These are phyloP conservation scores for Apiospora koreana DNA, from an alignment of 2,329 filamentous ascomycete genomes.

Conservation along the genomic window DNA sequence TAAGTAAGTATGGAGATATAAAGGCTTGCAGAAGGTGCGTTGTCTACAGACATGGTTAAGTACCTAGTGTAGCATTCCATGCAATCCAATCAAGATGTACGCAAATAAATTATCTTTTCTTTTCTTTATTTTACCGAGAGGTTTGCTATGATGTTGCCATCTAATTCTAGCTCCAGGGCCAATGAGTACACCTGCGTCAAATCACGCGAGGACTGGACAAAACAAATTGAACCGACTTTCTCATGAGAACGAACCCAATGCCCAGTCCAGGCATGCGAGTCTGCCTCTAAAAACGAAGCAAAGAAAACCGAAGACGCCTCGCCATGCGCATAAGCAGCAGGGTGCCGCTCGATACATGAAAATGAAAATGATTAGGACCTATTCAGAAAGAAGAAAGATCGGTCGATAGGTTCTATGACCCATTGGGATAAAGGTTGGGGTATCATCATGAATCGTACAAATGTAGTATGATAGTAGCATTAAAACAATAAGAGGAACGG, in stretches of 20 bases:
- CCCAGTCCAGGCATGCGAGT: not conserved
- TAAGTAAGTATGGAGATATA: too few relatives aligned
- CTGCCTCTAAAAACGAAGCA: not conserved
- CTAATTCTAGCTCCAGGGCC: not conserved
- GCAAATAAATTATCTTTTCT: not conserved
- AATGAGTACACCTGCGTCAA: not conserved
- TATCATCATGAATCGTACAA: slow-evolving; percentile 32
- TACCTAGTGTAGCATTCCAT: too few relatives aligned
- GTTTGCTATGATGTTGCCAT: not conserved
- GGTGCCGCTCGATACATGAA: not conserved
- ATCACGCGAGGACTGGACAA: not conserved
- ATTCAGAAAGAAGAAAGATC: not conserved
- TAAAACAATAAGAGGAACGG: slow-evolving; percentile 21
- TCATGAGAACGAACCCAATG: not conserved
- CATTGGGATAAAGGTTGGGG: slow-evolving; percentile 18
- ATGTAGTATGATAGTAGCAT: slow-evolving; percentile 12
- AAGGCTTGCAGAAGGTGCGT: not conserved
- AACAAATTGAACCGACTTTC: not conserved
- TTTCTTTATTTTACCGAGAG: not conserved
- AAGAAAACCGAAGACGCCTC: slow-evolving; percentile 1
- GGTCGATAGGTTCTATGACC: slow-evolving; percentile 1
- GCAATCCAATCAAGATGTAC: too few relatives aligned
- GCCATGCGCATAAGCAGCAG: slow-evolving; percentile 9
- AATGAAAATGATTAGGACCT: slow-evolving; percentile 6
- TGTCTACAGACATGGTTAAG: not conserved